Evolutionary conservation across 2,329 filamentous ascomycete genomes (phyloP), one percentile per base, ranked within the genome.

Genomic region (Pyrenochaeta sp.): DNA sequence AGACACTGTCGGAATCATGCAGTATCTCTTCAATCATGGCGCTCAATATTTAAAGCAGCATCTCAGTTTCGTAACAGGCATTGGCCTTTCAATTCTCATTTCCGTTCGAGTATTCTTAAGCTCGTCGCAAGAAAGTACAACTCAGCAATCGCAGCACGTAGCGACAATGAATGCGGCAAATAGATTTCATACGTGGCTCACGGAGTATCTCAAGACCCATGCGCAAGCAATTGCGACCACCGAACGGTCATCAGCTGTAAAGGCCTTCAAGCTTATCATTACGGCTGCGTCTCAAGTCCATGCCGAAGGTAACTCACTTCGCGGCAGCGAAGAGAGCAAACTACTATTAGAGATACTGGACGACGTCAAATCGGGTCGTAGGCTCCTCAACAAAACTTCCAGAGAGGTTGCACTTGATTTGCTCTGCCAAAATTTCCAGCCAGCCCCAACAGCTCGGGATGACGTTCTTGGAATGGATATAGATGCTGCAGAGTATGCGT

Each of bases 1-100:
- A 63, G 94, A 99, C 73, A 86, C 89, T 1, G 79, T 97, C 30
- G 93, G 92, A 0, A 82, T 99, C 22, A 85, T 89, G 47, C 88
- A 90, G 67, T 96, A 96, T 69, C 79, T 99, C 1, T 77, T 97
- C 10, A 76, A 82, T 5, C 80, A 81, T 37, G 91, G 93, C 6
- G 74, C 75, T 11, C 58, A 73, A 4, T 85, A 93, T 64, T 76
- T 99, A 4, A 72, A 69, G 3, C 77, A 81, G 21, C 78, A 81
- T 0, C 85, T 90, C 1, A 86, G 85, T 0, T 96, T 96, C 59
- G 76, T 95, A 28, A 86, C 89, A 8, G 93, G 92, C 0, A 88
- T 92, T 52, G 81, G 87, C 1, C 74, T 96, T 13, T 90, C 90
- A 1, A 87, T 88, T 0, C 74, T 97, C 3, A 84, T 91, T 3